These are phyloP conservation scores for Fusarium duplospermum DNA, from an alignment of 2,329 filamentous ascomycete species.

Conservation along the genomic window DNA sequence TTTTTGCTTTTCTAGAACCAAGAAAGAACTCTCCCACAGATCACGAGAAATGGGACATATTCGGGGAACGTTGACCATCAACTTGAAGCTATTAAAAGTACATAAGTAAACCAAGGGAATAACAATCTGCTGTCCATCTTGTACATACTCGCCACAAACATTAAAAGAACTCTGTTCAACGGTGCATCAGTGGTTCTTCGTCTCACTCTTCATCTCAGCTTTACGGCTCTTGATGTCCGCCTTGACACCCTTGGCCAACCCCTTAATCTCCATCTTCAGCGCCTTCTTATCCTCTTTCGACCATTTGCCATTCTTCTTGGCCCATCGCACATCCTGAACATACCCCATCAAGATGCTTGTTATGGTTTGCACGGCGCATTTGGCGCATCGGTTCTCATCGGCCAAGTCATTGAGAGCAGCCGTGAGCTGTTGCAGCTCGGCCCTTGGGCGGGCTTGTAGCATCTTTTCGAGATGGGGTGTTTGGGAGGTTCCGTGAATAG, in stretches of 20 bases:
- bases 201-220: background rate
- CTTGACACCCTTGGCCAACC: conserved; percentile 19
- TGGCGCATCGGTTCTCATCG: conserved; percentile 18
- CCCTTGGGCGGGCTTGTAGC: conserved; percentile 13
- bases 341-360: conserved; percentile 5
- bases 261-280: conserved; percentile 29
- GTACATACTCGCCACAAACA: too few species aligned
- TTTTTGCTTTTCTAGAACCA: background rate
- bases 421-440: conserved; percentile 14
- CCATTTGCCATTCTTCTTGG: conserved; percentile 26
- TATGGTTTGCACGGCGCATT: conserved; percentile 20
- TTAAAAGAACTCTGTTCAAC: background rate
- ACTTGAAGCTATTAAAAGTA: background rate
- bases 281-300: conserved; percentile 32
- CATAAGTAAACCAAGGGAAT: background rate
- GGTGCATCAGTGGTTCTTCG: background rate
- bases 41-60: background rate
- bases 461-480: conserved; percentile 26
- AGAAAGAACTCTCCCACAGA: background rate
- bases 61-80: background rate
- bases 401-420: conserved; percentile 4
- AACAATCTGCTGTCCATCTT: background rate
- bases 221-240: conserved; percentile 7
- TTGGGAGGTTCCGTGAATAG: conserved; percentile 1
- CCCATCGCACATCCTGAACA: conserved; percentile 14